These are phyloP conservation scores for Hymenoscyphus infarciens DNA, from an alignment of 2,329 filamentous ascomycete genomes.

Conservation along the genomic window DNA sequence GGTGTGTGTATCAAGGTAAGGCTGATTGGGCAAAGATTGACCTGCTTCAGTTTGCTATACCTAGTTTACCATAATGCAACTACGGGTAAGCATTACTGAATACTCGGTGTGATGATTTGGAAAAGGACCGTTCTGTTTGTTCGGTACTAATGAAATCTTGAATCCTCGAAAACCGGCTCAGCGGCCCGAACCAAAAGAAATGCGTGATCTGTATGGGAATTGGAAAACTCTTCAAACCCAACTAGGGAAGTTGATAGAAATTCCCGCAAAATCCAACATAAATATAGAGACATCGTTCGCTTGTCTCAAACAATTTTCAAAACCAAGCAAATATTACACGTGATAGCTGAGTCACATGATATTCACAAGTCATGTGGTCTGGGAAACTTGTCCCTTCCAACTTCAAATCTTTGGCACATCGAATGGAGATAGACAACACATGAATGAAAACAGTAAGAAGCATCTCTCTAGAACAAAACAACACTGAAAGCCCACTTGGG, in stretches of 20 bases:
- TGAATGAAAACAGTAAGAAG: neutral
- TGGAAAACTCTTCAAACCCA: neutral
- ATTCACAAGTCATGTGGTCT: too few species aligned
- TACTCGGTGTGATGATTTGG: conserved; percentile 1
- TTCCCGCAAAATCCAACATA: neutral
- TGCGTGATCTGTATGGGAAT: neutral
- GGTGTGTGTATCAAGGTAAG: neutral
- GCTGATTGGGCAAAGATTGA: neutral
- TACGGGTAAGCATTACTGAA: neutral
- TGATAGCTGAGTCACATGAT: neutral
- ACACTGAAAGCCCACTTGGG: neutral
- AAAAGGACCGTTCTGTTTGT: neutral
- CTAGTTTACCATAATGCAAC: neutral
- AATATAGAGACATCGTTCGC: neutral
- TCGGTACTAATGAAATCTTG: neutral
- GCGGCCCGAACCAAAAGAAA: neutral
- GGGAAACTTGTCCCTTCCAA: too few species aligned
- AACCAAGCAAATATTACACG: neutral
- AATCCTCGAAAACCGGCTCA: neutral
- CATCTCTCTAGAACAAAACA: neutral
- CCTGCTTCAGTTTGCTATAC: neutral
- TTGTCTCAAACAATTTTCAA: neutral
- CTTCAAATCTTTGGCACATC: too few species aligned
- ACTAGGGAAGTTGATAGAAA: neutral
- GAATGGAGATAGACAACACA: too few species aligned